These are phyloP conservation scores for Rhizophagus prolifer DNA, from an alignment of 192 early-diverging fungal species.

Conservation along the genomic window DNA sequence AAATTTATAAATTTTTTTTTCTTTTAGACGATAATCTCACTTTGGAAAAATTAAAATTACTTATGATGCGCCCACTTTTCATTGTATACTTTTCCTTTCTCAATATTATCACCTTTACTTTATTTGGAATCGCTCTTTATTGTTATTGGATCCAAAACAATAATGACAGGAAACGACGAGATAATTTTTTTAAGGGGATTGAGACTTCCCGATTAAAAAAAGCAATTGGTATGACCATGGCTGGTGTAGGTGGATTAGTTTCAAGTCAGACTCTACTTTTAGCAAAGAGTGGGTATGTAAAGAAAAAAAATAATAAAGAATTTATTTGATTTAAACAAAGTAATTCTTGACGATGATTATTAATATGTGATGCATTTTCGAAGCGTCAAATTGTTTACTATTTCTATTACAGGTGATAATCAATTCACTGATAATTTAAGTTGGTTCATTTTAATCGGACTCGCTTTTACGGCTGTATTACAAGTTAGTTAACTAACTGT, in stretches of 20 bases:
- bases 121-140: conserved; percentile 23
- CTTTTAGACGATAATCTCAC: conserved; percentile 35
- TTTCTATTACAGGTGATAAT: conserved; percentile 40
- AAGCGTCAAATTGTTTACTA: conserved; percentile 43
- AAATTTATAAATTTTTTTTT: conserved; percentile 26
- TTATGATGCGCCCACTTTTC: conserved; percentile 2
- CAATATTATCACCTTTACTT: conserved; percentile 9
- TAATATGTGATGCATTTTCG: not conserved
- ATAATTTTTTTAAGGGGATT: conserved; percentile 34
- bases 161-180: conserved; percentile 30
- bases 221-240: conserved; percentile 55
- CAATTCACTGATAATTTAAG: conserved; percentile 59
- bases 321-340: not conserved
- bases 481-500: conserved; percentile 38
- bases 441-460: conserved; percentile 49
- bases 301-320: not conserved
- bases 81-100: conserved; percentile 19
- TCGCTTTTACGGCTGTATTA: conserved; percentile 52
- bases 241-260: conserved; percentile 55
- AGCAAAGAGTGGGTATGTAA: conserved; percentile 55
- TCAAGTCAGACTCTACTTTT: conserved; percentile 58
- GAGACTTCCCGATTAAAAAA: conserved; percentile 41
- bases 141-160: conserved; percentile 25
- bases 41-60: conserved; percentile 19
- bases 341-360: not conserved